phyloP scores from a whole-genome alignment of 805 yeast genomes.

The Nakazawaea siamensis region DNA sequence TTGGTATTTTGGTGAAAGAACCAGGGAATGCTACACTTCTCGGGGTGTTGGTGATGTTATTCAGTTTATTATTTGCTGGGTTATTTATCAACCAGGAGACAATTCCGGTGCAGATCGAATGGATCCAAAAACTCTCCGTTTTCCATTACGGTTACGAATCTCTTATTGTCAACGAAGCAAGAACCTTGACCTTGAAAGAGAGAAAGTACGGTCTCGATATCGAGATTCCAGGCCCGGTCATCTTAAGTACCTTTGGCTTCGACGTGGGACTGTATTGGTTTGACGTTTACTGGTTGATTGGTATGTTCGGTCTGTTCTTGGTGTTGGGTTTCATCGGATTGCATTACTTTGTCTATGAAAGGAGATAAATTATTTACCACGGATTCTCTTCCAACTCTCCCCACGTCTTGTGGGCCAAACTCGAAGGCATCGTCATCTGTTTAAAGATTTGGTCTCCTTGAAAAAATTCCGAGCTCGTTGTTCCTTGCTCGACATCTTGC shows the following conservation, averaged over 20 bases:
- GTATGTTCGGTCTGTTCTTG: conserved; percentile 51
- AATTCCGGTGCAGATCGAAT: conserved; percentile 39
- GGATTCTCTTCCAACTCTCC: conserved; percentile 58
- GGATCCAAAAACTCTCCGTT: conserved; percentile 78
- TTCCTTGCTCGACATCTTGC: conserved; percentile 10
- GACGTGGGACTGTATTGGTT: conserved; percentile 65
- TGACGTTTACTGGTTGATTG: conserved; percentile 55
- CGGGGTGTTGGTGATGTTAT: conserved; percentile 76
- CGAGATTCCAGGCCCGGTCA: conserved; percentile 97
- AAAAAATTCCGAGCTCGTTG: conserved; percentile 2
- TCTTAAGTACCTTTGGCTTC: conserved; percentile 91
- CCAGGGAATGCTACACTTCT: conserved; percentile 88
- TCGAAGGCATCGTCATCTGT: conserved; percentile 38
- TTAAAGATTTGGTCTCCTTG: conserved; percentile 41
- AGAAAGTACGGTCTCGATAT: conserved; percentile 88
- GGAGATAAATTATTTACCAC: conserved; percentile 46
- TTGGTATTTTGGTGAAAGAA: conserved; percentile 83
- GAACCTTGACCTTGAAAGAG: conserved; percentile 74
- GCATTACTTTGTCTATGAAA: conserved; percentile 68
- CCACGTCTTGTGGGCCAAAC: conserved; percentile 45
- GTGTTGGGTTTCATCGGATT: conserved; percentile 68
- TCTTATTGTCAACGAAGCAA: conserved; percentile 85
- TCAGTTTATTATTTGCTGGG: conserved; percentile 89
- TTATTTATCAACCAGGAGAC: conserved; percentile 78
- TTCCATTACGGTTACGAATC: conserved; percentile 97